Evolutionary conservation across 768 basidiomycete genomes (phyloP).

Genomic region (Cyclocybe aegerita): DNA sequence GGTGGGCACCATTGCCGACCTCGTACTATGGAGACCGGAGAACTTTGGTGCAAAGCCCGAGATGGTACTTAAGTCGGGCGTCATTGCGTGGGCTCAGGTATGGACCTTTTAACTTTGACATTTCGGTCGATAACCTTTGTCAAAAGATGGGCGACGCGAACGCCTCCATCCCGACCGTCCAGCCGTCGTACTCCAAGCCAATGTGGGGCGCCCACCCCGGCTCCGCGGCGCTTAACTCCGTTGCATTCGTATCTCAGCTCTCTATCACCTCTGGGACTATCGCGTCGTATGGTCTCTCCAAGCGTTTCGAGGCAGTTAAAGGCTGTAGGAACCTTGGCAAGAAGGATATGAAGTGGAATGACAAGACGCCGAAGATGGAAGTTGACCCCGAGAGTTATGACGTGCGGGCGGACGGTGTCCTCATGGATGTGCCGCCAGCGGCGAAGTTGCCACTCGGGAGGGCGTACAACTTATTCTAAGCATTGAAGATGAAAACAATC

Average conservation of each 20-base stretch:
- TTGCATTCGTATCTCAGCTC: conserved; percentile 80
- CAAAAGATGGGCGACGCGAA: conserved; percentile 96
- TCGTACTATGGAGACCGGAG: conserved; percentile 94
- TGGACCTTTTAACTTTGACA: conserved; percentile 14
- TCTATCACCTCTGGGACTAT: conserved; percentile 63
- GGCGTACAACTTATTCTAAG: conserved; percentile 79
- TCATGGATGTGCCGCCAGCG: conserved; percentile 79
- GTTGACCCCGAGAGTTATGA: conserved; percentile 95
- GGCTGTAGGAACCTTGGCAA: conserved; percentile 78
- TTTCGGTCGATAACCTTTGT: not conserved
- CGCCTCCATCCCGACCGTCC: conserved; percentile 93
- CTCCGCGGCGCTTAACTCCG: conserved; percentile 81
- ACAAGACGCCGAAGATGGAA: conserved; percentile 72
- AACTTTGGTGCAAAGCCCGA: conserved; percentile 92
- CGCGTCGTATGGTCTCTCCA: conserved; percentile 65
- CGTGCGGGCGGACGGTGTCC: conserved; percentile 76
- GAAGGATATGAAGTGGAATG: conserved; percentile 94
- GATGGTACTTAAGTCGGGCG: conserved; percentile 93
- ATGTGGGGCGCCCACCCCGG: conserved; percentile 90
- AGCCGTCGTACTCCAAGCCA: conserved; percentile 80
- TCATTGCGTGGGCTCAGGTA: conserved; percentile 90
- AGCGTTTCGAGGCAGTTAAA: conserved; percentile 72
- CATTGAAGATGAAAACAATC: not conserved
- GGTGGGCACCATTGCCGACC: conserved; percentile 83
- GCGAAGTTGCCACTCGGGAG: conserved; percentile 63